These are phyloP conservation scores for Trematosphaeria pertusa DNA, from an alignment of 2,329 filamentous ascomycete species.

Conservation along the genomic window DNA sequence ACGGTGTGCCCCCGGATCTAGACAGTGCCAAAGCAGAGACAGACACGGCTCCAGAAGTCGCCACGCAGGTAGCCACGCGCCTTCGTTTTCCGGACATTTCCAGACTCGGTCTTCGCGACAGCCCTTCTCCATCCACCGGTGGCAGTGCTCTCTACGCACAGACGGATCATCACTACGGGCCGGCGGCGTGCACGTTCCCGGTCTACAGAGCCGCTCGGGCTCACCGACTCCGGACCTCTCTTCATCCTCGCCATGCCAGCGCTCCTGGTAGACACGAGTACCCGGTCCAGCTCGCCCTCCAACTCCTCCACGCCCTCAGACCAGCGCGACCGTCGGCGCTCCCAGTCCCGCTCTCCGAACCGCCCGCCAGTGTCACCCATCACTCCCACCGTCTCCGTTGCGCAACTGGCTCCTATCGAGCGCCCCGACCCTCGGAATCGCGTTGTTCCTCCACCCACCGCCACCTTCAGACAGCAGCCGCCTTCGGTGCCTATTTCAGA, in stretches of 20 bases:
- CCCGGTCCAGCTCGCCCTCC: conserved; percentile 32
- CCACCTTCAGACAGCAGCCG: conserved; percentile 52
- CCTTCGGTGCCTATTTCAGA: conserved; percentile 55
- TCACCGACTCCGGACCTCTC: conserved; percentile 24
- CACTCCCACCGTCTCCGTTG: conserved; percentile 44
- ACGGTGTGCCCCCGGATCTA: too few relatives aligned
- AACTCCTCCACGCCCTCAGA: conserved; percentile 29
- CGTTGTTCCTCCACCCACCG: conserved; percentile 34
- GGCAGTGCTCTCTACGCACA: too few relatives aligned
- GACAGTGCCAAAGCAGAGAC: too few relatives aligned
- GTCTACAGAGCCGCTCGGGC: too few relatives aligned
- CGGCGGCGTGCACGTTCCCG: too few relatives aligned
- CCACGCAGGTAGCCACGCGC: too few relatives aligned
- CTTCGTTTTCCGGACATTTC: too few relatives aligned
- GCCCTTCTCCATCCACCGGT: too few relatives aligned
- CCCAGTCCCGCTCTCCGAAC: conserved; percentile 40
- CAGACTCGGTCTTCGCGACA: too few relatives aligned
- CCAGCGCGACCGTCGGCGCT: conserved; percentile 30
- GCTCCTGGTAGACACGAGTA: conserved; percentile 41
- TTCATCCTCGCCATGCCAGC: conserved; percentile 46
- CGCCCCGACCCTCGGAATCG: conserved; percentile 32
- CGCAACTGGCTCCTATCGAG: conserved; percentile 43
- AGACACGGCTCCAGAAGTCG: too few relatives aligned
- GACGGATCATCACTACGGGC: too few relatives aligned
- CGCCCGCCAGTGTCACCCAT: conserved; percentile 50